Conservation (phyloP, 331 rosid species). For the Malus hybrid region DNA sequence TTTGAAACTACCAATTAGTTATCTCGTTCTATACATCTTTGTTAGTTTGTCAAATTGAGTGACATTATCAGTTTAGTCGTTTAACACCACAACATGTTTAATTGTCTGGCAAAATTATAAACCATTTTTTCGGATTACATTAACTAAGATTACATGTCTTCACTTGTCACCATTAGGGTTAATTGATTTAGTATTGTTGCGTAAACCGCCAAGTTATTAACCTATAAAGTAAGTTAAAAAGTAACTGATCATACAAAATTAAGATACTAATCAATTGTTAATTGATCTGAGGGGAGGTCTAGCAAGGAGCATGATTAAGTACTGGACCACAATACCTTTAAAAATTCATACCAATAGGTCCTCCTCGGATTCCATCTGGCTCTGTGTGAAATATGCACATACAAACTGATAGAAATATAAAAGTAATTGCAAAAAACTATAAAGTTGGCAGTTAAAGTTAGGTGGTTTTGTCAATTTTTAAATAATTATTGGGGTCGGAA, state of each 20-base stretch:
- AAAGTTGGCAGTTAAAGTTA: constrained; percentile 9
- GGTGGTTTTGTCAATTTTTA: not conserved
- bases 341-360: not conserved
- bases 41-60: not conserved
- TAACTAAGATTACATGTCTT: no score
- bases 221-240: not conserved
- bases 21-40: not conserved
- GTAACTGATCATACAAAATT: not conserved
- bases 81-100: not conserved
- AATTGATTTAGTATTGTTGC: not conserved
- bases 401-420: not conserved
- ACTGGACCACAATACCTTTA: not conserved
- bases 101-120: no score
- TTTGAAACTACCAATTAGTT: no score
- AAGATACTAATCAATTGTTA: not conserved
- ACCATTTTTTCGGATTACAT: no score
- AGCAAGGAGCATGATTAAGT: not conserved
- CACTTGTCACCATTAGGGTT: no score
- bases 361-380: not conserved
- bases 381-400: not conserved
- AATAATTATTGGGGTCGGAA: not conserved
- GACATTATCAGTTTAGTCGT: not conserved
- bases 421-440: not conserved
- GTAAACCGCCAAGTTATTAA: not conserved
- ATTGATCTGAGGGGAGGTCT: not conserved